Evolutionary conservation across 345 rosid genomes (phyloP).

Genomic region (Populus nigra): DNA sequence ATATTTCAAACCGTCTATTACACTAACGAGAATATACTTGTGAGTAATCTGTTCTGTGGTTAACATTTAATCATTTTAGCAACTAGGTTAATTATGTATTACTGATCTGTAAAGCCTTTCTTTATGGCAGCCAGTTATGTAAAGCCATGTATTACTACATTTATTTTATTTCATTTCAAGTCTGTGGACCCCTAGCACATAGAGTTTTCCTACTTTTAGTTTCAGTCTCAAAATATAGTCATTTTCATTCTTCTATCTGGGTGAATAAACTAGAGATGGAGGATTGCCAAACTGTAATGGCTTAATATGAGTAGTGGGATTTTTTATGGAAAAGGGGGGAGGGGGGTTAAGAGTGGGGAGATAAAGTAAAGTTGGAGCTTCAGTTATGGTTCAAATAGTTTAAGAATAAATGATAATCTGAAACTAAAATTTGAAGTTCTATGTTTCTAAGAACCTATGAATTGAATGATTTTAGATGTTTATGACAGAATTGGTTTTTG

Average conservation of each 20-base stretch:
- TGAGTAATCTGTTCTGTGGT: conserved; percentile 36
- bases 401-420: background rate
- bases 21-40: conserved; percentile 93
- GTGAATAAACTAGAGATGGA: background rate
- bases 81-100: background rate
- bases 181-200: background rate
- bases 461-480: background rate
- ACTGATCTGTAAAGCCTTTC: background rate
- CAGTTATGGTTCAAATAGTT: background rate
- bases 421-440: background rate
- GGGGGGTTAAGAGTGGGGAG: background rate
- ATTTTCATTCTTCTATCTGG: background rate
- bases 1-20: conserved; percentile 86
- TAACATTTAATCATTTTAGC: conserved; percentile 6
- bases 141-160: background rate
- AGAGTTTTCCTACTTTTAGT: background rate
- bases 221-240: background rate
- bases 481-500: background rate
- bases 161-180: background rate
- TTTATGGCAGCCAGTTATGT: background rate
- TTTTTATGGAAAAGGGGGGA: too few species aligned
- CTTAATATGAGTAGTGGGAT: background rate
- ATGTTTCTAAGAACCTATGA: background rate
- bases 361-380: background rate
- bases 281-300: background rate